Evolutionary conservation across 306 rosid genomes (phyloP), one percentile per base, ranked within the genome.

Genomic region (Phaseolus lunatus): DNA sequence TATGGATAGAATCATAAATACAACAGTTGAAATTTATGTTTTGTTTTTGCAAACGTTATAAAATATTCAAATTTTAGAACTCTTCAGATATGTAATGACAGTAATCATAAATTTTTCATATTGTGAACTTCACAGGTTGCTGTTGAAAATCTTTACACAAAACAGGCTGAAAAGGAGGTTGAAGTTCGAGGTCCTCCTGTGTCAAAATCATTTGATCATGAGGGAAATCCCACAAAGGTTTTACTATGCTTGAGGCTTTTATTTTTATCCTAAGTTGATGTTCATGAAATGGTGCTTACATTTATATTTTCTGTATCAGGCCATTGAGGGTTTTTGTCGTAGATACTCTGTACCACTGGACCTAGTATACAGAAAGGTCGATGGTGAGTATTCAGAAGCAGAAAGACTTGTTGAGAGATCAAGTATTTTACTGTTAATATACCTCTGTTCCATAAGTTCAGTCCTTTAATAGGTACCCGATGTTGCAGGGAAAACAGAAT

Each of bases 121-220:
- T 45, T 81, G 47, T 78, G 47, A 62, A 62, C 73, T 76, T 27
- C 80, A 74, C 84, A 92, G 98, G 89, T 92, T 75, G 71, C 66
- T 44, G 85, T 92, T 83, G 96, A 89, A 82, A 81, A 85, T 80
- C 92, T 94, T 79, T 78, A 83, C 68, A 67, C 93, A 9, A 92
- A 78, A 83, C 98, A 94, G 83, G 77, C 87, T 16, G 95, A 62
- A 78, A 82, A 84, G 76, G 98, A 92, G 85, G 80, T 88, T 76
- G 97, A 94, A 88, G 88, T 92, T 84, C 89, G 97, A 65, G 98
- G 98, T 50, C 98, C 98, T 77, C 98, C 98, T 67, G 93, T 87
- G 84, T 92, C 89, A 50, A 94, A 94, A 86, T 90, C 98, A 78
- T 94, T 85, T 84, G 95, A 94, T 81, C 81, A 78, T 72, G 89